These are phyloP conservation scores for Neofusicoccum sp. DNA, from an alignment of 2,329 filamentous ascomycete genomes.

Conservation along the genomic window DNA sequence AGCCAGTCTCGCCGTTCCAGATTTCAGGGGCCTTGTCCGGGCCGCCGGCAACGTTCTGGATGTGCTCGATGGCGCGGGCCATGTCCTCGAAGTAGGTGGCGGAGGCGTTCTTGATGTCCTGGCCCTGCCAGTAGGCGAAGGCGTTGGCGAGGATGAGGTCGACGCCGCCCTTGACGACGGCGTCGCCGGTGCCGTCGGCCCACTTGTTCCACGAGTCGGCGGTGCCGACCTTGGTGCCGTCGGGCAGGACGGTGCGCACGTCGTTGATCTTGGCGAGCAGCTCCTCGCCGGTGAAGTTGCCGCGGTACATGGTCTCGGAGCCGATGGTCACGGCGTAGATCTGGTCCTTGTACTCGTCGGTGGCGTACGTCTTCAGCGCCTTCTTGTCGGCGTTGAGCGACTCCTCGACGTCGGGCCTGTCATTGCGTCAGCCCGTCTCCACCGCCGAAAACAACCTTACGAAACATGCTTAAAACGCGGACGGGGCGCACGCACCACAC, in stretches of 20 bases:
- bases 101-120: conserved; percentile 56
- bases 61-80: conserved; percentile 60
- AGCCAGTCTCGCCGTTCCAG: conserved; percentile 68
- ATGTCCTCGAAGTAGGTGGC: conserved; percentile 67
- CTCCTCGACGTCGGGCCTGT: conserved; percentile 60
- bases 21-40: conserved; percentile 56
- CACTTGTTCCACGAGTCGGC: conserved; percentile 74
- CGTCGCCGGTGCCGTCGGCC: conserved; percentile 65
- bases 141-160: conserved; percentile 65
- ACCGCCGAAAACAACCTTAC: conserved; percentile 1
- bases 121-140: conserved; percentile 72
- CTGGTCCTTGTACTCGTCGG: conserved; percentile 51
- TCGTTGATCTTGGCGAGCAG: conserved; percentile 62
- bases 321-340: conserved; percentile 70
- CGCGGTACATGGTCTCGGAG: conserved; percentile 68
- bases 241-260: conserved; percentile 56
- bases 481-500: conserved; percentile 56
- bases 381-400: conserved; percentile 61
- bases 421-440: conserved; percentile 3
- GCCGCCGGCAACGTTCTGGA: conserved; percentile 58
- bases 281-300: conserved; percentile 61
- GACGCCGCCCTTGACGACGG: conserved; percentile 59
- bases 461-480: conserved; percentile 2
- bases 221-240: conserved; percentile 57
- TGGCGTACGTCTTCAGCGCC: conserved; percentile 53